Evolutionary conservation across 768 basidiomycete species (phyloP), one percentile per base, ranked within the genome.

Genomic region (Leucosporidium yakuticum): DNA sequence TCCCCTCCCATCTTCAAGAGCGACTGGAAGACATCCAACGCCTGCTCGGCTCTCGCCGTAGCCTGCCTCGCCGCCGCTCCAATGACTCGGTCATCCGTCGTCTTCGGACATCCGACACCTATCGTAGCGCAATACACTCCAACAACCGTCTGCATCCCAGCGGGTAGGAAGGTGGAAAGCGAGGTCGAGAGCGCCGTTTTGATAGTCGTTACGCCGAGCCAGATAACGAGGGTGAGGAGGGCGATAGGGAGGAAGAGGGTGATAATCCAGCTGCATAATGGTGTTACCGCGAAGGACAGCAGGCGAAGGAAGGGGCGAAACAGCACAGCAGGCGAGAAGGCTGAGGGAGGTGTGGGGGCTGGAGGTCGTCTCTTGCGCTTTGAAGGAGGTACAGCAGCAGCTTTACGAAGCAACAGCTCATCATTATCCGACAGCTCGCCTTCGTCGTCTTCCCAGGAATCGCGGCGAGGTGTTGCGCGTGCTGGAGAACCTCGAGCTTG

Each of bases 1-100:
- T 49, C 15, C 31, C 64, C 31, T 44, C 66, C 68, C 49, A 77
- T 67, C 25, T 65, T 51, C 14, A 74, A 29, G 2, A 77, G 63
- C 27, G 65, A 61, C 27, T 74, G 67, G 44, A 77, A 77, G 51
- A 77, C 63, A 49, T 74, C 71, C n/a, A 70, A 59, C 44, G 77
- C 77, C 39, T 74, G 63, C 17, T 49, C 20, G 0, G 73, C 77
- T 36, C 72, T 67, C 4, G 61, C 54, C 1, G 59, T 36, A 0
- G 74, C 69, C 23, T 61, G 63, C 2, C 73, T 65, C 0, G 75
- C 76, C 6, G 67, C 64, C 9, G 34, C 29, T 1, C 56, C 57
- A 9, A 44, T 48, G 34, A 63, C 32, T 2, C 64, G 56, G 47
- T 65, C 36, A 5, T 44, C 34, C 14, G 53, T 54, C 51, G 2